Conservation (phyloP, 495 filamentous ascomycete genomes). For the Chaetomium tenue region DNA sequence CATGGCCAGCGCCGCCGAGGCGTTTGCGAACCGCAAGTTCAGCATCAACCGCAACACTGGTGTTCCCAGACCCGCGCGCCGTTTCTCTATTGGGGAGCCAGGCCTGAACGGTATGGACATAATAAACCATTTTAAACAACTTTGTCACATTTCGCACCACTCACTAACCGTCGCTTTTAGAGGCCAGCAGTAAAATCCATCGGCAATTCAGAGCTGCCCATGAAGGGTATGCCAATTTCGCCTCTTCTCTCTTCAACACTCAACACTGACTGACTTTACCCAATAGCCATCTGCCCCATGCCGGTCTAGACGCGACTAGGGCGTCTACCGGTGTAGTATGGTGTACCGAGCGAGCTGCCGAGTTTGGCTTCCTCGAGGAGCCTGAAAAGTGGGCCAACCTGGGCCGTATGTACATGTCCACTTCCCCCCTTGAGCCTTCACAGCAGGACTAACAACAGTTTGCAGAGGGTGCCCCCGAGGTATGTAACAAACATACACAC, state of each 20-base stretch:
- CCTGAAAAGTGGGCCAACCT: constrained; percentile 87
- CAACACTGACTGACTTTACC: background rate
- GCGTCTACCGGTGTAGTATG: constrained; percentile 82
- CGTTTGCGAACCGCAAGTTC: constrained; percentile 54
- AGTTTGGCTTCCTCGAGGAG: constrained; percentile 78
- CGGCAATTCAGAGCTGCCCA: constrained; percentile 81
- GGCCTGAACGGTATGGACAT: constrained; percentile 45
- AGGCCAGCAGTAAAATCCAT: constrained; percentile 77
- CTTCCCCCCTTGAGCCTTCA: background rate
- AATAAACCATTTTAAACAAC: too few species aligned
- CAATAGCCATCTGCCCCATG: constrained; percentile 70
- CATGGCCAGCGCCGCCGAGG: constrained; percentile 34
- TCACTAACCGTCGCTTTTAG: constrained; percentile 39
- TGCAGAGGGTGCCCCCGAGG: constrained; percentile 82
- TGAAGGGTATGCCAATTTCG: constrained; percentile 55
- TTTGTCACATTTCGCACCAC: too few species aligned
- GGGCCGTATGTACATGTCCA: constrained; percentile 50
- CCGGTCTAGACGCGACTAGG: constrained; percentile 80
- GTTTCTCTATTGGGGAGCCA: constrained; percentile 54
- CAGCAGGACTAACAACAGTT: background rate
- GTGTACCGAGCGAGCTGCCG: constrained; percentile 78
- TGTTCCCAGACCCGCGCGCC: constrained; percentile 46
- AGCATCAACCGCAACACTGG: constrained; percentile 59
- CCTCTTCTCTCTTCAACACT: background rate
- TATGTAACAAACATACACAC: constrained; percentile 7